A percentile compares a stretch with the other conserved stretches of the same genome.
These are phyloP conservation scores for Berberis vulgaris DNA, from an alignment of 164 flowering plant species.

Conservation along the genomic window DNA sequence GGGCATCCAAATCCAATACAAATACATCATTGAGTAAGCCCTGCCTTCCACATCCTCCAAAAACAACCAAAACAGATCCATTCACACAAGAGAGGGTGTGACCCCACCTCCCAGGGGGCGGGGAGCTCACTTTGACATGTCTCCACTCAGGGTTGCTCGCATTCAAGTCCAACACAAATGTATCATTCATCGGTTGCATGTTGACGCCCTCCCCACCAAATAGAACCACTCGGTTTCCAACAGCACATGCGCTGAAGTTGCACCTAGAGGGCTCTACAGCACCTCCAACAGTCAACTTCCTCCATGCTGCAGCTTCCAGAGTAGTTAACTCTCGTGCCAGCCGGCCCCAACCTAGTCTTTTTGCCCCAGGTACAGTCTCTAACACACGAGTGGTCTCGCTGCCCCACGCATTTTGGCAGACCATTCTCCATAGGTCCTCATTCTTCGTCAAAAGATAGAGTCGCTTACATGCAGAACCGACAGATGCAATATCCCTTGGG, in stretches of 20 bases:
- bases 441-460: slow-evolving; percentile 58
- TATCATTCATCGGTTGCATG: slow-evolving; percentile 97
- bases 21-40: slow-evolving; percentile 90
- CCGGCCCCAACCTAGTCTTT: slow-evolving; percentile 75
- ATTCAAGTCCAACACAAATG: slow-evolving; percentile 78
- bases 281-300: slow-evolving; percentile 84
- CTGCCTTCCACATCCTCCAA: slow-evolving; percentile 88
- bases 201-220: slow-evolving; percentile 96
- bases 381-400: slow-evolving; percentile 75
- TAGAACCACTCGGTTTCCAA: slow-evolving; percentile 84
- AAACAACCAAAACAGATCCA: slow-evolving; percentile 75
- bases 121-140: slow-evolving; percentile 80
- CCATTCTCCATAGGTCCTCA: slow-evolving; percentile 93
- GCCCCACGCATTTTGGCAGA: slow-evolving; percentile 96
- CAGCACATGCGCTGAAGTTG: slow-evolving; percentile 92
- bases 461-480: slow-evolving; percentile 68
- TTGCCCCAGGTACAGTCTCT: slow-evolving; percentile 84
- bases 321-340: slow-evolving; percentile 88
- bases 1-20: slow-evolving; percentile 76
- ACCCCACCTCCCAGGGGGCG: slow-evolving; percentile 96
- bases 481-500: slow-evolving; percentile 87
- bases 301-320: slow-evolving; percentile 91
- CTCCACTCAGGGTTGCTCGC: slow-evolving; percentile 76
- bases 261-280: slow-evolving; percentile 89
- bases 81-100: slow-evolving; percentile 85